Evolutionary conservation across 805 yeast genomes (phyloP), one percentile per base, ranked within the genome.

Genomic region (Kuraishia hungarica): DNA sequence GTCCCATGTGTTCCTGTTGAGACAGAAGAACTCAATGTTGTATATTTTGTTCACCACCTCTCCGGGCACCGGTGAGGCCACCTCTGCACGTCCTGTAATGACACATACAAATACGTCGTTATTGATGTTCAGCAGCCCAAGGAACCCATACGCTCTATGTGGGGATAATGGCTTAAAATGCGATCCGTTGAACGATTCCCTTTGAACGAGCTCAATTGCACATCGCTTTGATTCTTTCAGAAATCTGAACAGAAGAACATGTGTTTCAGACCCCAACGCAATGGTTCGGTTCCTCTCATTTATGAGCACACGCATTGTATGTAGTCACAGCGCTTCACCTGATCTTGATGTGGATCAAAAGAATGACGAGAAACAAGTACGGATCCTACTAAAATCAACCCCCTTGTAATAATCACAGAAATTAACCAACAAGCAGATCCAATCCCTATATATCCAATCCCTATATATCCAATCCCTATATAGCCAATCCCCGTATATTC

Each of bases 11-110:
- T 81, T 72, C 48, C 77, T 77, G 24, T 84, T 81, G 55, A 94
- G 70, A 56, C 96, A 87, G 60, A 87, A 80, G 66, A 94, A 94
- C 61, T 92, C 97, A 39, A 93, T 96, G n/a, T 83, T 82, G 64
- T 77, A 79, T 51, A 94, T 92, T 61, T 84, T 83, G 64, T 88
- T 84, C 26, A 93, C 88, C 1, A 89, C 77, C 67, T 94, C 96
- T 43, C 82, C 82, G 0, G 86, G 84, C 17, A 89, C 75, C 0
- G 98, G 98, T 26, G 78, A 74, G 0, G 98, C 98, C 13, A 89
- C 96, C 59, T 83, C 80, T 1, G 82, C 70, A 29, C 87, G 82
- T 0, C 89, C 86, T 0, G 96, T 85, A 54, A 94, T 89, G 0
- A 89, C 81, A 53, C 96, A 88, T 46, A 93, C 69, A 63, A 85